These are phyloP conservation scores for Clavispora santaluciae DNA, from an alignment of 805 yeast species.

Conservation along the genomic window DNA sequence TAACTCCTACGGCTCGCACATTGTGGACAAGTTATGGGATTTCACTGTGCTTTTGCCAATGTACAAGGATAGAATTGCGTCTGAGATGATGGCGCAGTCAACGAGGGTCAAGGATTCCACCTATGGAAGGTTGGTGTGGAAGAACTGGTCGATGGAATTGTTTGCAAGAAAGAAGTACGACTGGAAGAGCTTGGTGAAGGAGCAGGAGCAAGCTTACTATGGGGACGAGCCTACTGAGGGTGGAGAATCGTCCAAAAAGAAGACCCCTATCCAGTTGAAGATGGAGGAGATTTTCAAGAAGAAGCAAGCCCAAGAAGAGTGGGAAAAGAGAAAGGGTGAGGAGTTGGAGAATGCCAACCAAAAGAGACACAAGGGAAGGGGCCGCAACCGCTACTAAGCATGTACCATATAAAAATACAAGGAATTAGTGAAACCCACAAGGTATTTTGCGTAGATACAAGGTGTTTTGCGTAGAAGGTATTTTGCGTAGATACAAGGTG, in stretches of 20 bases:
- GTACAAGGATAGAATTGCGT: constrained; percentile 83
- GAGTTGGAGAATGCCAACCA: constrained; percentile 7
- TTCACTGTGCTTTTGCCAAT: constrained; percentile 73
- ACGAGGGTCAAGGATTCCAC: constrained; percentile 74
- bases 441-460: too few relatives aligned
- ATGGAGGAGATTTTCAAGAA: constrained; percentile 34
- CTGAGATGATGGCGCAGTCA: constrained; percentile 52
- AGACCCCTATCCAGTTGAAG: constrained; percentile 39
- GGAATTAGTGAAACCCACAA: too few relatives aligned
- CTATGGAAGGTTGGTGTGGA: constrained; percentile 92
- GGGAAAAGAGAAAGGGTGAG: constrained; percentile 22
- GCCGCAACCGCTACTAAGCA: constrained; percentile 8
- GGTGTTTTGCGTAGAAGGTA: too few relatives aligned
- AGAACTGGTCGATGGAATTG: constrained; percentile 86
- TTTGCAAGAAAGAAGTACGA: constrained; percentile 69
- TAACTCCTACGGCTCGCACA: constrained; percentile 87
- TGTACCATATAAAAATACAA: constrained; percentile 1
- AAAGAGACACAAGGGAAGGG: constrained; percentile 8
- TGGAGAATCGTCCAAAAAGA: constrained; percentile 13
- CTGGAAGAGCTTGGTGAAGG: constrained; percentile 68
- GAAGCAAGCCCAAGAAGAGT: constrained; percentile 24
- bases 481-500: too few relatives aligned
- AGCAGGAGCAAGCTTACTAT: constrained; percentile 32
- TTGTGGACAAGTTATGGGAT: constrained; percentile 78
- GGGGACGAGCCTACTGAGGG: constrained; percentile 15